phyloP scores from a whole-genome alignment of 2,329 filamentous ascomycete genomes.

The Hypoxylon sp. region DNA sequence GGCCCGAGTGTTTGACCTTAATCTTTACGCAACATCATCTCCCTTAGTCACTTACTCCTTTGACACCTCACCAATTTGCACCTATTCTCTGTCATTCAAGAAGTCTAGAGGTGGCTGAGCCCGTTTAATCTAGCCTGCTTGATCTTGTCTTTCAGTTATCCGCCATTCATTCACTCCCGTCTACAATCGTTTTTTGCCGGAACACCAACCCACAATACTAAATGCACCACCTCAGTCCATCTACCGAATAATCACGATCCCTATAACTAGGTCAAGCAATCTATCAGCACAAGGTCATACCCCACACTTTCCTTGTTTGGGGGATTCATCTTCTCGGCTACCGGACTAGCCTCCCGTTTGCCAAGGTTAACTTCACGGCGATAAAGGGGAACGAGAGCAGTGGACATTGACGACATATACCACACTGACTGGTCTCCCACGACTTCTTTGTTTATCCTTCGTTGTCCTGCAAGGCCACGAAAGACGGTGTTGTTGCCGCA shows the following conservation, averaged over 20 bases:
- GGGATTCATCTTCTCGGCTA: conserved; percentile 36
- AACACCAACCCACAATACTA: conserved; percentile 22
- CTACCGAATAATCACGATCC: conserved; percentile 38
- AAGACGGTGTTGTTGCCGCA: conserved; percentile 20
- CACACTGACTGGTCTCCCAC: conserved; percentile 4
- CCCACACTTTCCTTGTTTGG: conserved; percentile 42
- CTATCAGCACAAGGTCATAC: conserved; percentile 31
- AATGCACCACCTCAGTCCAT: conserved; percentile 27
- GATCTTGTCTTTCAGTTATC: conserved; percentile 17
- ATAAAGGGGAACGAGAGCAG: conserved; percentile 34
- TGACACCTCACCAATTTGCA: neutral
- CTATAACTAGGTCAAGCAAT: conserved; percentile 30
- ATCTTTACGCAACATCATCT: conserved; percentile 21
- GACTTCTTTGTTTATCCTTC: conserved; percentile 28
- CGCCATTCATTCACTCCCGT: conserved; percentile 16
- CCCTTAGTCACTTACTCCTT: conserved; percentile 6
- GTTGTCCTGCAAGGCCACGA: conserved; percentile 4
- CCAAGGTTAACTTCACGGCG: conserved; percentile 20
- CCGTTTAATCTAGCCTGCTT: conserved; percentile 24
- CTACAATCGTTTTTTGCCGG: conserved; percentile 36
- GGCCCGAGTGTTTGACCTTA: conserved; percentile 19
- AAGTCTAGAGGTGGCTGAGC: conserved; percentile 12
- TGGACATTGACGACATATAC: neutral
- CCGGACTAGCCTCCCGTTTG: conserved; percentile 31
- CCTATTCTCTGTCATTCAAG: conserved; percentile 7